Percentiles rank a stretch among this genome's conserved stretches.
Evolutionary conservation across 2,329 filamentous ascomycete genomes (phyloP).

Genomic region (Acarospora socialis): DNA sequence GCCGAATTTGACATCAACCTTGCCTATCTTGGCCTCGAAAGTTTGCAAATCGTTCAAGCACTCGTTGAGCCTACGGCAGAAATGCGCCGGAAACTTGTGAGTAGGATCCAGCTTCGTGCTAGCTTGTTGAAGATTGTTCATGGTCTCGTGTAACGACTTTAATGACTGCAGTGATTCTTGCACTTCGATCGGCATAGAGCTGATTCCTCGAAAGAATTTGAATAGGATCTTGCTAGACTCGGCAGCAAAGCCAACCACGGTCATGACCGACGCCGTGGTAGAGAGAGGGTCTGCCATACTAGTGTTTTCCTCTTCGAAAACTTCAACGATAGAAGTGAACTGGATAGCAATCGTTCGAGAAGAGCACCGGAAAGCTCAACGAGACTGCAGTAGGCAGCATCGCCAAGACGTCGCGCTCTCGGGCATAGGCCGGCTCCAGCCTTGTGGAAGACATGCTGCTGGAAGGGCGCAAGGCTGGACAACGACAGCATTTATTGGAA

Average conservation of each 20-base stretch:
- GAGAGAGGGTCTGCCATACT: conserved; percentile 9
- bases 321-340: too few species aligned
- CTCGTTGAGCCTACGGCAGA: conserved; percentile 6
- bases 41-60: conserved; percentile 3
- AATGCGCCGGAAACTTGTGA: conserved; percentile 4
- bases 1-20: conserved; percentile 3
- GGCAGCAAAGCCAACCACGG: conserved; percentile 6
- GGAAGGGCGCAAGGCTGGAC: too few species aligned
- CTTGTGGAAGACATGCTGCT: conserved; percentile 4
- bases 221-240: conserved; percentile 5
- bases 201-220: conserved; percentile 5
- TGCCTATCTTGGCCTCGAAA: conserved; percentile 1
- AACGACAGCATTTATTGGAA: too few species aligned
- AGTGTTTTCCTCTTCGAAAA: too few species aligned
- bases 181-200: conserved; percentile 3
- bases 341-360: too few species aligned
- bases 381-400: too few species aligned
- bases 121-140: conserved; percentile 5
- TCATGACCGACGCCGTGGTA: conserved; percentile 6
- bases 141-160: conserved; percentile 5
- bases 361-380: too few species aligned
- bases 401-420: too few species aligned
- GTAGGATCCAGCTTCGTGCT: conserved; percentile 1
- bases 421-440: conserved; percentile 4
- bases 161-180: conserved; percentile 4